Evolutionary conservation across 108 stramenopile genomes (phyloP).

Genomic region (Cyclotella sp.): DNA sequence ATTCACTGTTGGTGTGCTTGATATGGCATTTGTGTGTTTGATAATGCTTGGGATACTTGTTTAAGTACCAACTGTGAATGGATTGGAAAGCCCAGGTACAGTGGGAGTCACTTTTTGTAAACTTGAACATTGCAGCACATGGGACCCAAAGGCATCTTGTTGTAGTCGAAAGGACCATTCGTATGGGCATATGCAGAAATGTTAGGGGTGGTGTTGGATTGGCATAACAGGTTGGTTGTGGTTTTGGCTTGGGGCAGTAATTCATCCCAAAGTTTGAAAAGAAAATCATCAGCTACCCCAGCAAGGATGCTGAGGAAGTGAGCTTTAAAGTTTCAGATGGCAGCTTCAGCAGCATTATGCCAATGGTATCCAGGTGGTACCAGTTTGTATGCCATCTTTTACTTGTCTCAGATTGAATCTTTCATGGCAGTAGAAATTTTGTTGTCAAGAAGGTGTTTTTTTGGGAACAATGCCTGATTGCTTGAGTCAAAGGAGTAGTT

Average conservation of each 20-base stretch:
- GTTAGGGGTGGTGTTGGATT: no score
- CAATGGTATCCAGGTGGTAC: background rate
- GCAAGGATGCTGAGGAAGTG: conserved; percentile 4
- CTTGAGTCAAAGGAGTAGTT: background rate
- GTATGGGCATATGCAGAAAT: background rate
- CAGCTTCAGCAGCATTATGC: background rate
- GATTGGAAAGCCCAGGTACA: background rate
- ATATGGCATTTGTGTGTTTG: background rate
- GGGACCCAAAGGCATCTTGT: background rate
- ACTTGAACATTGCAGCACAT: background rate
- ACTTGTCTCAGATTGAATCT: background rate
- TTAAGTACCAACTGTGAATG: background rate
- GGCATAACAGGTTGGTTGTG: no score
- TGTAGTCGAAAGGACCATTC: background rate
- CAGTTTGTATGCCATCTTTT: background rate
- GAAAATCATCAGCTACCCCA: background rate
- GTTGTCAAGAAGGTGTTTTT: background rate
- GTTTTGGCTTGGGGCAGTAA: no score
- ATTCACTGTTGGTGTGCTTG: background rate
- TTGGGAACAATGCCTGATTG: background rate
- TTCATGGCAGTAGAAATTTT: background rate
- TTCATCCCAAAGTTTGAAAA: no score
- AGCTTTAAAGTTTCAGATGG: background rate
- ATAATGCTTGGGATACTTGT: background rate
- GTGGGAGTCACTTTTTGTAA: background rate